These are phyloP conservation scores for Keithomyces neogunnii DNA, from an alignment of 2,329 filamentous ascomycete species.

Conservation along the genomic window DNA sequence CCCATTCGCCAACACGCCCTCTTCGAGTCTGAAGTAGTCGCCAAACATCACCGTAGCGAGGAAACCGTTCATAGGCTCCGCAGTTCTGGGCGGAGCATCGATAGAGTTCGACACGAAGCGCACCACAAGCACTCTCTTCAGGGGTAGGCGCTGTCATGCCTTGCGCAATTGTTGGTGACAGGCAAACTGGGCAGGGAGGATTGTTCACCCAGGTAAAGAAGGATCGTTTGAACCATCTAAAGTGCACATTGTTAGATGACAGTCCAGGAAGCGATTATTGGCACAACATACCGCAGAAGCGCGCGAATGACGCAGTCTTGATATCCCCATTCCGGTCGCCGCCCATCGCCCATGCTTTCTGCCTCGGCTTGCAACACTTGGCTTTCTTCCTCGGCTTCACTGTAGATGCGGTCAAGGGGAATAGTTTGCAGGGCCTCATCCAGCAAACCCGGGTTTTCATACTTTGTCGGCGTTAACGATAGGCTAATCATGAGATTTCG, in stretches of 20 bases:
- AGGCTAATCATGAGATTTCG: slow-evolving; percentile 76
- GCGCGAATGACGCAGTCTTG: slow-evolving; percentile 93
- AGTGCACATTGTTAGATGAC: slow-evolving; percentile 11
- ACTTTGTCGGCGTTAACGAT: slow-evolving; percentile 82
- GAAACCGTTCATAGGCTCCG: slow-evolving; percentile 77
- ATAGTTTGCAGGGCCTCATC: slow-evolving; percentile 86
- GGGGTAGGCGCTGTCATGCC: slow-evolving; percentile 79
- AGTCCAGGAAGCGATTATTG: neutral
- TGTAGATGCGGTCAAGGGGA: slow-evolving; percentile 83
- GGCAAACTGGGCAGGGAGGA: slow-evolving; percentile 73
- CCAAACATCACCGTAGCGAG: slow-evolving; percentile 93
- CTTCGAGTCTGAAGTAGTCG: slow-evolving; percentile 76
- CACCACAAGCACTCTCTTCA: slow-evolving; percentile 83
- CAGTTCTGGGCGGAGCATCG: slow-evolving; percentile 72
- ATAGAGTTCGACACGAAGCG: slow-evolving; percentile 82
- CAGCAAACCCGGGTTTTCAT: slow-evolving; percentile 89
- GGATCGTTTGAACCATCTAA: slow-evolving; percentile 78
- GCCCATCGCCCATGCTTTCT: slow-evolving; percentile 72
- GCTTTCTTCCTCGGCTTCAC: slow-evolving; percentile 86
- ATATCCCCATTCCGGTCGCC: slow-evolving; percentile 87
- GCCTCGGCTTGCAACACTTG: slow-evolving; percentile 84
- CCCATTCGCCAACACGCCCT: slow-evolving; percentile 90
- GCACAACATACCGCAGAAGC: slow-evolving; percentile 59
- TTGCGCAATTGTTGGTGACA: slow-evolving; percentile 71
- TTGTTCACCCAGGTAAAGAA: slow-evolving; percentile 99